Percentiles rank a stretch among this genome's conserved stretches.
Evolutionary conservation across 2,329 filamentous ascomycete genomes (phyloP).

Genomic region (Ophiostoma perfectum): DNA sequence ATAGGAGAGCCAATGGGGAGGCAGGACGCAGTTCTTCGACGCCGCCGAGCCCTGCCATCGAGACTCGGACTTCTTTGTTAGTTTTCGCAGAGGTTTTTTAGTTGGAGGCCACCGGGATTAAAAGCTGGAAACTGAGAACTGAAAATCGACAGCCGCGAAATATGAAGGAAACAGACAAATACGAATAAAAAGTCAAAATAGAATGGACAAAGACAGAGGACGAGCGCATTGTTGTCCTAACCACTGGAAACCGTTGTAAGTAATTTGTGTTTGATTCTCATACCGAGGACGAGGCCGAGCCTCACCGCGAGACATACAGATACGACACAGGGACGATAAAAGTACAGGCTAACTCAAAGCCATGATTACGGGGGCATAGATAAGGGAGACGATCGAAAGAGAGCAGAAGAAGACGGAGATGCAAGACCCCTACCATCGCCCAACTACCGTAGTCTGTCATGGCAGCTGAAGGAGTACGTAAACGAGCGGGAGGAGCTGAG

Average conservation of each 20-base stretch:
- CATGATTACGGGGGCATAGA: background rate
- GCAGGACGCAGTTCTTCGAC: background rate
- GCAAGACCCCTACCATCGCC: background rate
- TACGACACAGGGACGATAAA: background rate
- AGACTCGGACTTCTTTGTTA: background rate
- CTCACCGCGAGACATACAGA: slow-evolving; percentile 1
- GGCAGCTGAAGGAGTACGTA: slow-evolving; percentile 6
- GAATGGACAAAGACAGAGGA: no score
- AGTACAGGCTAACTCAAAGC: no score
- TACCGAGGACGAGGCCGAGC: background rate
- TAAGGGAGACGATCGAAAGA: background rate
- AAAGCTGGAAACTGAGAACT: no score
- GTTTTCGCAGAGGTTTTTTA: background rate
- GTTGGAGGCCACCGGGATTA: background rate
- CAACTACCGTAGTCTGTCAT: background rate
- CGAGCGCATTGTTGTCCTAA: background rate
- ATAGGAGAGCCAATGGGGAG: background rate
- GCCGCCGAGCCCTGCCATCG: background rate
- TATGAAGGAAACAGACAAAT: background rate
- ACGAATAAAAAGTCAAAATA: no score
- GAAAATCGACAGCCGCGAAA: no score
- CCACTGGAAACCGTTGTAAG: background rate
- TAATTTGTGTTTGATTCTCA: background rate
- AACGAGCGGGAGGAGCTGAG: background rate
- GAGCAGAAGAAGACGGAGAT: background rate